Base-by-base conservation (phyloP, 805 yeast genomes). In the Deakozyma indianensis region DNA sequence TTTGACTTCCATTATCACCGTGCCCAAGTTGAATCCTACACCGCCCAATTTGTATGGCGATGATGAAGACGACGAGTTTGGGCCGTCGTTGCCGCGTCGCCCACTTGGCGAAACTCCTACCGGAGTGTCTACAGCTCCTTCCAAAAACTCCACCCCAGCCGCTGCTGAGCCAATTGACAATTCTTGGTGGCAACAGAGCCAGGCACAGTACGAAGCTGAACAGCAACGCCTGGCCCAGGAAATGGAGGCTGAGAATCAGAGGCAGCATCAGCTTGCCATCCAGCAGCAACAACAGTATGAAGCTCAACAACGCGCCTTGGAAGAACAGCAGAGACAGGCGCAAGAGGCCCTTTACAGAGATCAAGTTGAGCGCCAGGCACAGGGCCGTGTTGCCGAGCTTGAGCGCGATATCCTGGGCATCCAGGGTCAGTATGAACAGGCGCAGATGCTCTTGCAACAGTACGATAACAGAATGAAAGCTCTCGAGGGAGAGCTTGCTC, bases 391-490 rank as follows among this genome's bases (percentile, higher is more conserved):
- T 25, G 78, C 88, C 0, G 88, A 83, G 51, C 67, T 84, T 45
- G 95, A 87, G 59, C 80, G 85, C 53, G 95, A 87, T 58, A 62
- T 88, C 43, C 66, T 83, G 32, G 74, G 78, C 51, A 67, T 86
- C 51, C 75, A 79, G 52, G 83, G 80, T 29, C 95, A 86, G 56
- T 84, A 82, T 56, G 94, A 87, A 52, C 83, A 78, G 53, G 94
- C 85, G 59, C 95, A 85, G 60, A 69, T 76, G 52, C 67, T 88
- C 66, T 70, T 88, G 45, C 85, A 81, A 59, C 95, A 86, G 60
- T 88, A 88, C 58, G 96, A 88, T 60, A 73, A 78, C 50, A 70
- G 94, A 47, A 95, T 88, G 5, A 81, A 81, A 60, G 75, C 81
- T 22, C 70, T 88, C 50, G 96, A 88, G 63, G 67, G 67, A 35